These are phyloP conservation scores for Polytrichum formosum DNA, from an alignment of 225 moss, liverwort and hornwort species.

Conservation along the genomic window DNA sequence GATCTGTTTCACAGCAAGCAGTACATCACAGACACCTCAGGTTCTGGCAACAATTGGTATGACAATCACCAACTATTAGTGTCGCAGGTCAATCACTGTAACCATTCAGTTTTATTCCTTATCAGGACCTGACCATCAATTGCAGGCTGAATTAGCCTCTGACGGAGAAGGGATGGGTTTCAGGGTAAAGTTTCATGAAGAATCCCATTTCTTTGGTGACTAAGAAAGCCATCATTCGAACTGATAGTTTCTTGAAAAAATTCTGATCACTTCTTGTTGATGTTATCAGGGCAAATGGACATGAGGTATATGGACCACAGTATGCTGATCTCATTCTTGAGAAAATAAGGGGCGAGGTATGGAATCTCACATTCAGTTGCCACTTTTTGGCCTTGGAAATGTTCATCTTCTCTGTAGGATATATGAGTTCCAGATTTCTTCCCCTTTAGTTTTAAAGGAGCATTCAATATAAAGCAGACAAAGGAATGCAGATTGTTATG, in stretches of 20 bases:
- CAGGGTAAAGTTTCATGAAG: not conserved
- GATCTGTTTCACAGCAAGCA: slow-evolving; percentile 82
- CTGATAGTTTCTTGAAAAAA: not conserved
- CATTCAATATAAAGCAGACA: too few species aligned
- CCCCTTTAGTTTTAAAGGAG: too few species aligned
- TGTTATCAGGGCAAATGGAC: slow-evolving; percentile 73
- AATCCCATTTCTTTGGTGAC: not conserved
- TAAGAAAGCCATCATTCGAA: not conserved
- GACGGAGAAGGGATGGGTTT: too few species aligned
- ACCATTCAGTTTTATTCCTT: too few species aligned
- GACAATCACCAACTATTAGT: not conserved
- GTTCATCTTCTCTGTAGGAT: not conserved
- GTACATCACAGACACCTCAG: slow-evolving; percentile 65
- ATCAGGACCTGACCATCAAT: too few species aligned
- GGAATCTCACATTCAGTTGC: slow-evolving; percentile 1
- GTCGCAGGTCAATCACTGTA: too few species aligned
- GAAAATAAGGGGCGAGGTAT: slow-evolving; percentile 72
- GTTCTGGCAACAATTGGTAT: slow-evolving; percentile 95
- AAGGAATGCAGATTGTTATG: too few species aligned
- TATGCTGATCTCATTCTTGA: slow-evolving; percentile 66
- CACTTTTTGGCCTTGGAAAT: not conserved
- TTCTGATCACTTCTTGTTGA: slow-evolving; percentile 15
- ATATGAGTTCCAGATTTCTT: too few species aligned
- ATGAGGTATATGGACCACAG: slow-evolving; percentile 78
- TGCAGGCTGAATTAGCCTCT: too few species aligned